Conservation (phyloP, 106 monocot genomes). For the Ottelia alismoides region DNA sequence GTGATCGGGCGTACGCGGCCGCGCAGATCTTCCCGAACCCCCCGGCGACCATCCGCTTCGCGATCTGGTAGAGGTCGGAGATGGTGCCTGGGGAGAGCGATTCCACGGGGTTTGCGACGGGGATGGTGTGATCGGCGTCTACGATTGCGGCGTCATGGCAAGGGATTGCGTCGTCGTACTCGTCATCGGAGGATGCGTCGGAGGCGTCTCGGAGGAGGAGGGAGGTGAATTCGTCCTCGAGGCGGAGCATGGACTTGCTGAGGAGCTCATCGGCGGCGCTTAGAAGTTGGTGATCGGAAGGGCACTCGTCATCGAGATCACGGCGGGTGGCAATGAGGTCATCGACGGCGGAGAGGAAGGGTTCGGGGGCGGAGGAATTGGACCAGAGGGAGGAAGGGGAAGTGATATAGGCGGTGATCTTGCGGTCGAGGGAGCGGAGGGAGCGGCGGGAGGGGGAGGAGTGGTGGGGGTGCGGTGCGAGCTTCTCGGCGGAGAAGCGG, state of each 20-base stretch:
- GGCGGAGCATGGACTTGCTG: constrained; percentile 48
- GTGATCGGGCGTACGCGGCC: constrained; percentile 31
- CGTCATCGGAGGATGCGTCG: constrained; percentile 6
- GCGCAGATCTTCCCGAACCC: constrained; percentile 51
- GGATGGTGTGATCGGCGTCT: constrained; percentile 20
- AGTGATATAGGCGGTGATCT: constrained; percentile 33
- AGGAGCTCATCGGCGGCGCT: constrained; percentile 61
- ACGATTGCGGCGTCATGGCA: constrained; percentile 10
- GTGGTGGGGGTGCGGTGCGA: constrained; percentile 10
- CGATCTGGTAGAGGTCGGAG: constrained; percentile 47
- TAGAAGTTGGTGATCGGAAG: constrained; percentile 13
- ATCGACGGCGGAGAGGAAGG: constrained; percentile 70
- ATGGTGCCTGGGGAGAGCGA: constrained; percentile 52
- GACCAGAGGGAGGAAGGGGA: constrained; percentile 72
- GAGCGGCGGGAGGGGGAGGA: constrained; percentile 10
- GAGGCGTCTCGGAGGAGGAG: constrained; percentile 31
- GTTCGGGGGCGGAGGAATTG: constrained; percentile 34
- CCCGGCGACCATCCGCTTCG: constrained; percentile 37
- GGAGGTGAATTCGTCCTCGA: constrained; percentile 71
- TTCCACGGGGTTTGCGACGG: constrained; percentile 50
- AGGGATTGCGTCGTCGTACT: constrained; percentile 12
- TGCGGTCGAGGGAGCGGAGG: constrained; percentile 41
- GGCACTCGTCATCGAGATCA: constrained; percentile 9
- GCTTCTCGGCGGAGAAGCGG: constrained; percentile 74
- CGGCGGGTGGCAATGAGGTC: constrained; percentile 27